Percentiles rank a stretch among this genome's conserved stretches.
phyloP scores from a whole-genome alignment of 192 early-diverging fungal genomes.

The Coemansia sp. region DNA sequence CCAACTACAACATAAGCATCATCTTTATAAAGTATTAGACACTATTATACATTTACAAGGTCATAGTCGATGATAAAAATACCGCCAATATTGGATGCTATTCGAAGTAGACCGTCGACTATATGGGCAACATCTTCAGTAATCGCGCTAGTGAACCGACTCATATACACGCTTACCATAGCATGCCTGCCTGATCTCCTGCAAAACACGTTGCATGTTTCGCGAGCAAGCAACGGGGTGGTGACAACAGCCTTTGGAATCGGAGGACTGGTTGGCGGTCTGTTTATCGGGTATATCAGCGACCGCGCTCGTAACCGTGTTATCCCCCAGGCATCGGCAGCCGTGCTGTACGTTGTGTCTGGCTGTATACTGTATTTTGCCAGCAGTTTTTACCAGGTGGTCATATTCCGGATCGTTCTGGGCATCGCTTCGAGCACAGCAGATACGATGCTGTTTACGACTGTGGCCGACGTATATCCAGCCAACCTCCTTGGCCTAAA shows the following conservation, averaged over 20 bases:
- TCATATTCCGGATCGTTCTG: conserved; percentile 39
- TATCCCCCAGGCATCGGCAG: conserved; percentile 28
- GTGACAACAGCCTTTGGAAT: conserved; percentile 49
- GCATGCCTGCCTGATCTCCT: conserved; percentile 49
- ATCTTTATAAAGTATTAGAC: not conserved
- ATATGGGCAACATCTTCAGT: conserved; percentile 41
- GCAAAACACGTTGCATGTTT: conserved; percentile 29
- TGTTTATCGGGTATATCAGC: conserved; percentile 39
- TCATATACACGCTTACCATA: conserved; percentile 48
- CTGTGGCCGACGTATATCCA: conserved; percentile 52
- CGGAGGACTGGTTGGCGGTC: conserved; percentile 38
- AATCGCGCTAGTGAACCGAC: conserved; percentile 45
- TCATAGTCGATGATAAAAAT: conserved; percentile 14
- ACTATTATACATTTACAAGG: not conserved
- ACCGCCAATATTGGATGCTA: conserved; percentile 14
- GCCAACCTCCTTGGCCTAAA: conserved; percentile 45
- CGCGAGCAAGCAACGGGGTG: conserved; percentile 44
- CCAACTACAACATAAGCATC: no score
- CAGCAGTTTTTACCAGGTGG: conserved; percentile 35
- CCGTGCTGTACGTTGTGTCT: conserved; percentile 31
- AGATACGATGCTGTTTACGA: conserved; percentile 51
- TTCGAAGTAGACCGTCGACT: conserved; percentile 43
- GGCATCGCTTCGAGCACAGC: conserved; percentile 46
- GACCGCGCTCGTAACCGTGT: conserved; percentile 44
- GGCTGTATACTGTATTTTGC: conserved; percentile 37